phyloP scores from a whole-genome alignment of 345 rosid species.

The Euphorbia peplus region DNA sequence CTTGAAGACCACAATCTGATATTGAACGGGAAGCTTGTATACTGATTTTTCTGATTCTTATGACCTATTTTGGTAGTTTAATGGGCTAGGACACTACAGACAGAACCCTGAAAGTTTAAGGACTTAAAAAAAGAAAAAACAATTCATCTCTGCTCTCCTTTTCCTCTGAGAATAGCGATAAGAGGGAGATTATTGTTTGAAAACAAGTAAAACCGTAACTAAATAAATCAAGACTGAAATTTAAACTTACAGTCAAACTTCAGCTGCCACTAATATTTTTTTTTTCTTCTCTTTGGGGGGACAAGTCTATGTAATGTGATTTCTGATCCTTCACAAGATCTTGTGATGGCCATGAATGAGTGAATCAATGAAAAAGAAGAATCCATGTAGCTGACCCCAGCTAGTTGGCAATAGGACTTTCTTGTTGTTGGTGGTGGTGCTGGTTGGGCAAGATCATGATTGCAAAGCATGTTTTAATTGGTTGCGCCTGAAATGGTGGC shows the following conservation, averaged over 20 bases:
- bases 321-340: not conserved
- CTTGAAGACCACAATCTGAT: not conserved
- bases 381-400: not conserved
- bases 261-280: not conserved
- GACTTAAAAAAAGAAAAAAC: not conserved
- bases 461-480: not conserved
- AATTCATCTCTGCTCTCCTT: not conserved
- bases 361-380: not conserved
- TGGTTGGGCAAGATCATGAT: not conserved
- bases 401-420: not conserved
- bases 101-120: not conserved
- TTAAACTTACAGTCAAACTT: not conserved
- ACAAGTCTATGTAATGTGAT: not conserved
- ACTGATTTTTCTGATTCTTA: not conserved
- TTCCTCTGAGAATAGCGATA: no score
- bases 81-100: not conserved
- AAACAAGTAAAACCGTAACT: no score
- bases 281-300: not conserved
- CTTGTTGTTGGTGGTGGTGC: not conserved
- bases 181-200: no score
- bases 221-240: no score
- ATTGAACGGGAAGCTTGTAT: not conserved
- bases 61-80: not conserved
- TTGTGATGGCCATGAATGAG: not conserved
- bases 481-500: not conserved